Conservation (phyloP, 2,329 filamentous ascomycete species). For the Magnaporthiopsis rhizophila region DNA sequence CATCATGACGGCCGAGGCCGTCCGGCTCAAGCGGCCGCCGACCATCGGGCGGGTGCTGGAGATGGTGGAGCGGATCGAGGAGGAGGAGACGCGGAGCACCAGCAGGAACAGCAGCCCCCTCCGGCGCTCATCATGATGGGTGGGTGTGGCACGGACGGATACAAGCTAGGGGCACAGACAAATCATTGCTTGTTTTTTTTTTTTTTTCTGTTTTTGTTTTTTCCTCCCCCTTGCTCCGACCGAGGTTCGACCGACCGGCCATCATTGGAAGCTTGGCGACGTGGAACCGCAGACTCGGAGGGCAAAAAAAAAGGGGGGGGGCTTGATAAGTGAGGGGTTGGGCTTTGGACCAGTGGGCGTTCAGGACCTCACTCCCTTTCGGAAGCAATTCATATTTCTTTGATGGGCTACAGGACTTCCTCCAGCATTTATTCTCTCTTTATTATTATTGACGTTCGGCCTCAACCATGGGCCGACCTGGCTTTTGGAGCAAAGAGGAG, state of each 20-base stretch:
- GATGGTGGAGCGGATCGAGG: constrained; percentile 51
- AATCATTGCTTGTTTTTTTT: not conserved
- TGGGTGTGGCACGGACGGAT: not conserved
- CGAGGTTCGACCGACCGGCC: not conserved
- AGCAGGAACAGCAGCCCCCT: constrained; percentile 30
- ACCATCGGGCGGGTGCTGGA: constrained; percentile 36
- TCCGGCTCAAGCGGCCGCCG: constrained; percentile 23
- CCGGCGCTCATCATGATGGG: not conserved
- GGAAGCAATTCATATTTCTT: not conserved
- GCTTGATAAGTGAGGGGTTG: not conserved
- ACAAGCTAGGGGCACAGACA: not conserved
- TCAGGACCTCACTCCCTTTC: not conserved
- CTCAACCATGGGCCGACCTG: not conserved
- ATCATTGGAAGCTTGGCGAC: too few species aligned
- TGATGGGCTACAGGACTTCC: not conserved
- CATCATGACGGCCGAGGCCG: constrained; percentile 34
- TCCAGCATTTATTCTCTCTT: not conserved
- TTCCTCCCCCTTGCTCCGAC: too few species aligned
- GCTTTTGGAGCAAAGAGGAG: not conserved
- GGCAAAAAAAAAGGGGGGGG: not conserved
- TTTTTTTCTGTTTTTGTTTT: too few species aligned
- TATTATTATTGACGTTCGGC: not conserved
- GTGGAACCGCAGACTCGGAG: not conserved
- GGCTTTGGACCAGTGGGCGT: not conserved
- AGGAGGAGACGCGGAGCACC: constrained; percentile 21